Evolutionary conservation across 108 stramenopile genomes (phyloP).

Genomic region (Skeletonema tropicum): DNA sequence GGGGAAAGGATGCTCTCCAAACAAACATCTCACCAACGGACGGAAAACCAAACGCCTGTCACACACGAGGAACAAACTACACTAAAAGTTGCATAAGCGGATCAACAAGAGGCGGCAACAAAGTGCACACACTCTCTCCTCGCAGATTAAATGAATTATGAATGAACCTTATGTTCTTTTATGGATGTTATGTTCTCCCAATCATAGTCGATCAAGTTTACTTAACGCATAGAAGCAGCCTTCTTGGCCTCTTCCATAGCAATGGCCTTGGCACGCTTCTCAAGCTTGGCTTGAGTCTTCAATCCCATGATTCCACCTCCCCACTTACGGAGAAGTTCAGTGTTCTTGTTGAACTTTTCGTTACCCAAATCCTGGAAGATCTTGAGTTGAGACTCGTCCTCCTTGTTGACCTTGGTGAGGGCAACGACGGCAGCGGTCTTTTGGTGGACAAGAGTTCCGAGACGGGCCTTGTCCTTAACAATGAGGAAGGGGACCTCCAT

Average conservation of each 20-base stretch:
- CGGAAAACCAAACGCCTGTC: not conserved
- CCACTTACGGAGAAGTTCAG: slow-evolving; percentile 92
- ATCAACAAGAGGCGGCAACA: slow-evolving; percentile 27
- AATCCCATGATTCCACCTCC: slow-evolving; percentile 99
- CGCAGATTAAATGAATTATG: slow-evolving; percentile 40
- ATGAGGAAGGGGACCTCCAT: slow-evolving; percentile 99
- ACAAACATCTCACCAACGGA: not conserved
- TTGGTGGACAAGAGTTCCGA: slow-evolving; percentile 97
- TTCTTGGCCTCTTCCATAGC: slow-evolving; percentile 98
- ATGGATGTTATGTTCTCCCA: slow-evolving; percentile 15
- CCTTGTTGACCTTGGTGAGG: slow-evolving; percentile 93
- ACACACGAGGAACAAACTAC: not conserved
- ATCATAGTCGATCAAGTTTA: not conserved
- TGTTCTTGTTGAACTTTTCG: slow-evolving; percentile 97
- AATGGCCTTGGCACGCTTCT: slow-evolving; percentile 96
- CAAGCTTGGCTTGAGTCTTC: slow-evolving; percentile 98
- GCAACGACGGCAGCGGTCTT: slow-evolving; percentile 92
- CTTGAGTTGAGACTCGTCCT: slow-evolving; percentile 86
- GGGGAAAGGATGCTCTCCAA: not conserved
- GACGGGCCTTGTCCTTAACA: slow-evolving; percentile 99
- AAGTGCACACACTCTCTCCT: slow-evolving; percentile 29
- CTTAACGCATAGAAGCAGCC: slow-evolving; percentile 75
- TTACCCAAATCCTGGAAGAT: slow-evolving; percentile 80
- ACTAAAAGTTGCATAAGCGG: slow-evolving; percentile 28
- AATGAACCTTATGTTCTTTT: slow-evolving; percentile 27